Conservation (phyloP, 140 eudicot species). For the Oenanthe javanica region DNA sequence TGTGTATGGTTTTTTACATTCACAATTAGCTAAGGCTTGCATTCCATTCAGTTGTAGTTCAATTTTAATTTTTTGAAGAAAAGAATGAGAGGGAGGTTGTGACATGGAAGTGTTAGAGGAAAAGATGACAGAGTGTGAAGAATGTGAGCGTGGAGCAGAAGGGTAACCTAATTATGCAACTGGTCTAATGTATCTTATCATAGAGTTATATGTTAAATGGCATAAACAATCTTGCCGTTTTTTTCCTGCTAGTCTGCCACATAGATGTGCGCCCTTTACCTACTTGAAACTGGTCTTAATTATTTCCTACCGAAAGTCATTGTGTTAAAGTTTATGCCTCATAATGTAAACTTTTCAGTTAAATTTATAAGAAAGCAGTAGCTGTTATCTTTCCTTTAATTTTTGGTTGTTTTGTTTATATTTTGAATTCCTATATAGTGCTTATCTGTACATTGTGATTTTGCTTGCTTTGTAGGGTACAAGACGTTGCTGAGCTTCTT, state of each 20-base stretch:
- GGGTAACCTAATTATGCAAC: background rate
- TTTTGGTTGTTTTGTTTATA: background rate
- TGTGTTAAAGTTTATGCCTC: background rate
- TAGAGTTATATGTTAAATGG: background rate
- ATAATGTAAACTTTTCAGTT: background rate
- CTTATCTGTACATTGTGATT: background rate
- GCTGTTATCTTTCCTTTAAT: background rate
- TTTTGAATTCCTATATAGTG: background rate
- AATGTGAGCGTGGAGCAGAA: background rate
- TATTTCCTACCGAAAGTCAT: background rate
- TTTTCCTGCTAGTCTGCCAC: background rate
- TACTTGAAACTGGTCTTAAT: background rate
- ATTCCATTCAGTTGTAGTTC: background rate
- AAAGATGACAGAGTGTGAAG: background rate
- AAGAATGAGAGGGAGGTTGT: background rate
- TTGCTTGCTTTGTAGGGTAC: constrained; percentile 49
- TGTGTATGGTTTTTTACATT: background rate
- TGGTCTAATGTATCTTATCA: background rate
- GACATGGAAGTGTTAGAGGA: background rate
- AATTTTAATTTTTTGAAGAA: background rate
- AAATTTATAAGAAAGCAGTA: background rate
- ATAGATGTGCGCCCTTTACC: background rate
- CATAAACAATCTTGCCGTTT: background rate
- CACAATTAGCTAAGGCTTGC: background rate
- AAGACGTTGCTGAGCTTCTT: constrained; percentile 89